These are phyloP conservation scores for Boletus subcaerulescens DNA, from an alignment of 768 basidiomycete genomes.

Conservation along the genomic window DNA sequence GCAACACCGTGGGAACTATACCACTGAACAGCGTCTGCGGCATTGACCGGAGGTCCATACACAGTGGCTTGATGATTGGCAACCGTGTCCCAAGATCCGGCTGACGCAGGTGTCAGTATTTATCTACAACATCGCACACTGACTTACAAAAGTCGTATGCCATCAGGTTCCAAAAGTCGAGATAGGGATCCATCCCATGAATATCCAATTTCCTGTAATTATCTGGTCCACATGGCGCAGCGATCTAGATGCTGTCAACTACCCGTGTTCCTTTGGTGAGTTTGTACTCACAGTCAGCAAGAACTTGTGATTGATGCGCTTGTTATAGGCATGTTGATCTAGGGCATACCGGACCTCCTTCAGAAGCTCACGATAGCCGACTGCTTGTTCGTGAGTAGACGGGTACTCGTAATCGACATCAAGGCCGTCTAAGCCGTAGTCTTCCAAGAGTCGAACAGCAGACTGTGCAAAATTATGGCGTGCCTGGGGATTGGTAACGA, in stretches of 20 bases:
- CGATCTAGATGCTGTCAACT: conserved; percentile 51
- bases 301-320: conserved; percentile 60
- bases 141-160: conserved; percentile 74
- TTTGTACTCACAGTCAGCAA: conserved; percentile 61
- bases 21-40: conserved; percentile 61
- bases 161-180: conserved; percentile 99
- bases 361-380: conserved; percentile 81
- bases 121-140: conserved; percentile 18
- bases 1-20: conserved; percentile 72
- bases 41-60: conserved; percentile 63
- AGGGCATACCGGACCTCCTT: conserved; percentile 70
- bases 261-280: background rate
- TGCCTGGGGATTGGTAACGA: conserved; percentile 61
- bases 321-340: conserved; percentile 69
- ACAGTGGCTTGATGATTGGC: conserved; percentile 88
- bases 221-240: conserved; percentile 88
- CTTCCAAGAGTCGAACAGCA: conserved; percentile 76
- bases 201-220: conserved; percentile 80
- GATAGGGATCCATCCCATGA: conserved; percentile 78
- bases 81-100: conserved; percentile 71
- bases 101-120: conserved; percentile 34
- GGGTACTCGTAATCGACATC: conserved; percentile 97
- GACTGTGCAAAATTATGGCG: conserved; percentile 79
- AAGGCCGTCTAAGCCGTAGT: conserved; percentile 90
- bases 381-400: conserved; percentile 68